phyloP scores from a whole-genome alignment of 768 basidiomycete species.

The Gautieria morchelliformis region DNA sequence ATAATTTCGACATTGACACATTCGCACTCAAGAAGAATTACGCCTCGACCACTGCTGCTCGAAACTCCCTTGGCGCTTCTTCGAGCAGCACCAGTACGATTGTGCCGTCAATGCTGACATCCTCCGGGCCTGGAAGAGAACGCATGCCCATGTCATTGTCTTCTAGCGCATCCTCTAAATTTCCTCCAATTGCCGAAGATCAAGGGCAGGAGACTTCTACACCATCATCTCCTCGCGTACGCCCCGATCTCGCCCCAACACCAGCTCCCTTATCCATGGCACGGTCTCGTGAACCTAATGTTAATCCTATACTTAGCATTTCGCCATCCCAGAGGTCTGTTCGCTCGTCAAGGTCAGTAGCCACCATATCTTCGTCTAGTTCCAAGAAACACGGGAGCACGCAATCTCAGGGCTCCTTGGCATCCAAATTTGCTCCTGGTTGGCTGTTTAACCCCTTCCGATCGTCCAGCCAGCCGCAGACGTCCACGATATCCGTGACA shows the following conservation, averaged over 20 bases:
- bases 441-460: conserved; percentile 77
- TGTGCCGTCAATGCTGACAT: conserved; percentile 24
- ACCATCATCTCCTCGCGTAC: neutral
- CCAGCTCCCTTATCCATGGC: neutral
- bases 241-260: neutral
- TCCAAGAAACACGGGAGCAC: conserved; percentile 9
- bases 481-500: conserved; percentile 43
- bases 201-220: neutral
- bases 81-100: conserved; percentile 27
- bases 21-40: conserved; percentile 44
- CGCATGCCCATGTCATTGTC: conserved; percentile 33
- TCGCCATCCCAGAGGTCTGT: conserved; percentile 65
- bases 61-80: conserved; percentile 31
- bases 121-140: conserved; percentile 30
- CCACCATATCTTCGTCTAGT: conserved; percentile 35
- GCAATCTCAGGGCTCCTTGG: conserved; percentile 29
- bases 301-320: conserved; percentile 29
- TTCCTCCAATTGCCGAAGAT: conserved; percentile 57
- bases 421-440: conserved; percentile 59
- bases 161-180: conserved; percentile 36
- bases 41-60: conserved; percentile 19
- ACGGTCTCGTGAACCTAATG: neutral
- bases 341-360: conserved; percentile 41
- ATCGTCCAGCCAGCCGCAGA: conserved; percentile 54
- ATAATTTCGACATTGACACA: conserved; percentile 63